These are phyloP conservation scores for Vitis amurensis DNA, from an alignment of 164 flowering plant species.

Conservation along the genomic window DNA sequence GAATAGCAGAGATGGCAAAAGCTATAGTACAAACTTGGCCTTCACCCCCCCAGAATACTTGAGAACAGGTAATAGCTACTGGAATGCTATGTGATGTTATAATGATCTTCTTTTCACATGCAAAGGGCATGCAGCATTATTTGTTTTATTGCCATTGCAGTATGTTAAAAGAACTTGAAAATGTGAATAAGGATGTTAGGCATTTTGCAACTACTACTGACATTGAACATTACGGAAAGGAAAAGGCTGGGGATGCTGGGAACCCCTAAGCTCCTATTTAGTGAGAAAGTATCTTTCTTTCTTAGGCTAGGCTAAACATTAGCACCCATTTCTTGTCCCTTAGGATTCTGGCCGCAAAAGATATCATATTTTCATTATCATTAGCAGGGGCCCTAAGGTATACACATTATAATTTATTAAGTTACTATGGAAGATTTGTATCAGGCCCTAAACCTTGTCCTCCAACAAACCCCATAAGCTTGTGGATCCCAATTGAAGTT, in stretches of 20 bases:
- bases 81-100: background rate
- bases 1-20: constrained; percentile 63
- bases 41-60: constrained; percentile 61
- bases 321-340: background rate
- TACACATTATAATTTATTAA: no score
- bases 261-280: background rate
- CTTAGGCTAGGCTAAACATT: background rate
- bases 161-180: background rate
- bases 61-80: constrained; percentile 40
- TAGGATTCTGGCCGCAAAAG: background rate
- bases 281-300: background rate
- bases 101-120: background rate
- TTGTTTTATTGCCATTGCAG: background rate
- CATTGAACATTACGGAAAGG: background rate
- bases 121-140: background rate
- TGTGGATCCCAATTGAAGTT: no score
- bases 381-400: no score
- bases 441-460: no score
- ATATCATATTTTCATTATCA: no score
- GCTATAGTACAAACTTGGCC: constrained; percentile 62
- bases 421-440: no score
- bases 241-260: background rate
- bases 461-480: no score
- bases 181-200: background rate
- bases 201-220: background rate